Base-by-base conservation (phyloP, 2,329 filamentous ascomycete species). In the Fusarium azukiicola region DNA sequence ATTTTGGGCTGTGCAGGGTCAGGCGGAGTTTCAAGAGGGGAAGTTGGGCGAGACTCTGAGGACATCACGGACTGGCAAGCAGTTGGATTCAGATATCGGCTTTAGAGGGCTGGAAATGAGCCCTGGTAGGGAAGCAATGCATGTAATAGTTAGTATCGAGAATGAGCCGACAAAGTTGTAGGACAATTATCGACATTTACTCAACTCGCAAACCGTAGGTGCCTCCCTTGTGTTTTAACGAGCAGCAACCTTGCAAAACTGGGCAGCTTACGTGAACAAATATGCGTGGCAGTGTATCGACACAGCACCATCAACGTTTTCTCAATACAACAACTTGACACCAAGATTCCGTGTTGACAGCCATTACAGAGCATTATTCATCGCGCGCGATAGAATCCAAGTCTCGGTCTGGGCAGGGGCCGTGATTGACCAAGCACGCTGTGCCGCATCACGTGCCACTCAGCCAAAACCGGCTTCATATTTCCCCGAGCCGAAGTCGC, bases 51-150 rank as follows among this genome's bases (percentile, higher is more conserved):
- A 16, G 90, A 91, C 73, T 91, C 92, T 72, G 91, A 93, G 27
- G 92, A 94, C 82, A 84, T 91, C 5, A 94, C 93, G 4, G 93
- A 94, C 80, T 93, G 91, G 90, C 89, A 93, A 49, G 93, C 89
- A 2, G 83, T 89, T 23, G 93, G 93, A 0, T 94, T 94, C 76
- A 89, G 92, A 54, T 94, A 94, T 84, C 89, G 93, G 40, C 81
- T 91, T 38, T 91, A 81, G 72, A 5, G 23, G 23, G 9, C 50
- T 32, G n/a, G 32, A 23, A 27, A 32, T 52, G 50, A 16, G 23
- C 23, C 19, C 23, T 27, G 6, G 23, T 17, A 12, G 9, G 6
- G 27, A 32, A 54, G 5, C 16, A 14, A 23, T 7, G 17, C 16
- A 5, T 27, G 27, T 19, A 52, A 27, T 17, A 9, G 17, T 9